Percentiles rank a stretch among this genome's conserved stretches.
These are phyloP conservation scores for Tuber brumale DNA, from an alignment of 495 filamentous ascomycete genomes.

Conservation along the genomic window DNA sequence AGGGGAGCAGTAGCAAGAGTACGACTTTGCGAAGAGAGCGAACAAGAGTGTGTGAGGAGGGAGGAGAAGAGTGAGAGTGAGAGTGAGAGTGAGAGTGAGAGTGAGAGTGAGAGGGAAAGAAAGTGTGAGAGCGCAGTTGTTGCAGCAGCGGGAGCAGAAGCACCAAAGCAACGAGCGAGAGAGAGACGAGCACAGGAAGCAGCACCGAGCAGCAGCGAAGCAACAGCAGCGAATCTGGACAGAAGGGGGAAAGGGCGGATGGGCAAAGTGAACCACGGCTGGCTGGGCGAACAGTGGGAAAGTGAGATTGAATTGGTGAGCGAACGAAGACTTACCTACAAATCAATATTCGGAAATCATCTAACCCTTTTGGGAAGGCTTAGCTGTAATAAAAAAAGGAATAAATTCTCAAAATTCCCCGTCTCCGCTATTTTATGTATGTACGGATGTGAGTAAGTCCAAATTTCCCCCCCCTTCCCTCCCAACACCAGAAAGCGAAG, in stretches of 20 bases:
- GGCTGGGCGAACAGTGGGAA: conserved; percentile 11
- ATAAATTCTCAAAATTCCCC: conserved; percentile 15
- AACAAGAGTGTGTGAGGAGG: conserved; percentile 23
- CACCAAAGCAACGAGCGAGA: conserved; percentile 17
- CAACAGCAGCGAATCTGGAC: conserved; percentile 30
- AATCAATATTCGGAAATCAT: conserved; percentile 25
- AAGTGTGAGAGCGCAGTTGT: neutral
- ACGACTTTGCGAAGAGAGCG: neutral
- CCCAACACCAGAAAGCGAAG: conserved; percentile 33
- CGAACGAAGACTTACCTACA: conserved; percentile 36
- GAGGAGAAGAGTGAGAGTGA: conserved; percentile 29
- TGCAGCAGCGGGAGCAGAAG: neutral
- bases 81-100: too few relatives aligned
- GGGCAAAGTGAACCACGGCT: conserved; percentile 34
- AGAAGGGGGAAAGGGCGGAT: conserved; percentile 38
- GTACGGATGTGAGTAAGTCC: conserved; percentile 31
- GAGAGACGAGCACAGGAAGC: conserved; percentile 16
- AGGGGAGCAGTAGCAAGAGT: conserved; percentile 20
- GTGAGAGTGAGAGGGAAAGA: neutral
- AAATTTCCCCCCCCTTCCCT: conserved; percentile 27
- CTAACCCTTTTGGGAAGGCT: conserved; percentile 29
- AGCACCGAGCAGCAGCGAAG: conserved; percentile 23
- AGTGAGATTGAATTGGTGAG: conserved; percentile 32
- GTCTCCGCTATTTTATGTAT: conserved; percentile 35
- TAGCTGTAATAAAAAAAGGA: conserved; percentile 25